Evolutionary conservation across 2,329 filamentous ascomycete genomes (phyloP), one percentile per base, ranked within the genome.

Genomic region (Claviceps sp.): DNA sequence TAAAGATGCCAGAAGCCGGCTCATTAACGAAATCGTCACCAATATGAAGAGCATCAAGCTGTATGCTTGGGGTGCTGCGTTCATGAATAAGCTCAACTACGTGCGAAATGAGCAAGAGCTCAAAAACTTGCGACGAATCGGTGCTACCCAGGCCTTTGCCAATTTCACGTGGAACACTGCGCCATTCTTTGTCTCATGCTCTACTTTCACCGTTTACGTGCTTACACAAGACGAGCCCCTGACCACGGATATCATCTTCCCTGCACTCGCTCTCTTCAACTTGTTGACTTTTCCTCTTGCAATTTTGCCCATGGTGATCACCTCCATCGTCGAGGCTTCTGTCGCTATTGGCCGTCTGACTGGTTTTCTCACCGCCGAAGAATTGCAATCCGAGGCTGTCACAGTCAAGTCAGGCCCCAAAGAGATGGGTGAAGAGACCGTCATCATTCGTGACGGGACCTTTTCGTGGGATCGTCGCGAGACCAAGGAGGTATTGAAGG

Each of bases 1-100:
- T 73, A 98, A 98, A 72, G 93, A 98, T 62, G 79, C 89, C 41
- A 82, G 93, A 63, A 95, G 90, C 47, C 82, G 91, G 48, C 72
- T 98, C 54, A 96, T 97, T 75, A 94, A 91, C 6, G 93, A 98
- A 68, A 98, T 98, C 58, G 75, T 98, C 63, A 96, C 94, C 75
- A 97, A 97, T 70, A 98, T 98, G 87, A 98, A 98, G 74, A 95
- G 89, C 65, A 93, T 98, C 73, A 98, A 98, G 72, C 79, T 98
- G 20, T 98, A 96, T 66, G 93, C 93, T 34, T 98, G 93, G 93
- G 91, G 90, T 36, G 85, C 84, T 34, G 91, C 93, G 14, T 98
- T 98, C 65, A 95, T 96, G 84, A 93, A 89, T 69, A 95, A 95
- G 70, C 81, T 98, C 54, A 97, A 93, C 70, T 87, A 87, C 66